Evolutionary conservation across 352 stramenopile species (phyloP).

Genomic region (Globisporangium echinulatum): DNA sequence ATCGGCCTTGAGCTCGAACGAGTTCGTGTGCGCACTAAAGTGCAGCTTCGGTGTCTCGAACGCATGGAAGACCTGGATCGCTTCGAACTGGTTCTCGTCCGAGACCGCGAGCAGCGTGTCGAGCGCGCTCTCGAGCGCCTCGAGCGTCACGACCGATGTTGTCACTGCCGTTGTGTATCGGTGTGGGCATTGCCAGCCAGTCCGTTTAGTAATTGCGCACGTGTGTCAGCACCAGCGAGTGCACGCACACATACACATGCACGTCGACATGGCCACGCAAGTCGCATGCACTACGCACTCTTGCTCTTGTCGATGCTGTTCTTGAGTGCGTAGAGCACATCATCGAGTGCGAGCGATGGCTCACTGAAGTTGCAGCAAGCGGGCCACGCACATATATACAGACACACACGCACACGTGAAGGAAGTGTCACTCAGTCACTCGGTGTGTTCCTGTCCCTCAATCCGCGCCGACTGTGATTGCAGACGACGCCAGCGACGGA

Average conservation of each 20-base stretch:
- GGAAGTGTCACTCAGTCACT: too few species aligned
- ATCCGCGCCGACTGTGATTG: too few species aligned
- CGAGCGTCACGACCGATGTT: conserved; percentile 76
- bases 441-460: too few species aligned
- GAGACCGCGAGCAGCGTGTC: conserved; percentile 79
- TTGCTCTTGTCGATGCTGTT: conserved; percentile 88
- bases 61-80: conserved; percentile 79
- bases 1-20: conserved; percentile 68
- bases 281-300: conserved; percentile 28
- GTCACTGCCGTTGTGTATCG: conserved; percentile 34
- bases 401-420: not conserved
- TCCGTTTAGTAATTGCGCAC: not conserved
- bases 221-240: not conserved
- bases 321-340: conserved; percentile 84
- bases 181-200: not conserved
- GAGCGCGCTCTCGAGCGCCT: conserved; percentile 75
- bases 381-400: not conserved
- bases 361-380: conserved; percentile 27
- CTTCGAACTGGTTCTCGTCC: conserved; percentile 71
- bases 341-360: conserved; percentile 63
- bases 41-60: conserved; percentile 67
- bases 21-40: conserved; percentile 58
- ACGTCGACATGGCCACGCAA: too few species aligned
- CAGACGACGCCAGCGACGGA: not conserved
- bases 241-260: too few species aligned